Conservation (phyloP, 139 green algal species). For the Coelastrella sp. region DNA sequence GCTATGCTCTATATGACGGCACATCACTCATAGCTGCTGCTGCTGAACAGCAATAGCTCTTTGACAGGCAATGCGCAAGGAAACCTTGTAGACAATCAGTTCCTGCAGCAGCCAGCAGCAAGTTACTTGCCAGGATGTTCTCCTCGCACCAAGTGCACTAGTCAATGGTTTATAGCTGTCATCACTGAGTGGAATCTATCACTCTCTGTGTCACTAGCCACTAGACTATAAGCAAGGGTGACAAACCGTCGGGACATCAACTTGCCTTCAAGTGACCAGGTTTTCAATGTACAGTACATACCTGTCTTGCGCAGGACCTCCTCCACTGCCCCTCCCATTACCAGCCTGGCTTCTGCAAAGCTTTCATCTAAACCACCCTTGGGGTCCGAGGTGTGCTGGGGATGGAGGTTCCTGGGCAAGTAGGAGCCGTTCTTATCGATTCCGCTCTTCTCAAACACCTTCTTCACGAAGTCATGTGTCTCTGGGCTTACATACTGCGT, state of each 20-base stretch:
- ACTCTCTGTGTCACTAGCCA: no score
- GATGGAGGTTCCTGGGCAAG: constrained; percentile 35
- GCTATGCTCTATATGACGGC: no score
- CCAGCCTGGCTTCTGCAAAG: constrained; percentile 24
- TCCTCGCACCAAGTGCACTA: no score
- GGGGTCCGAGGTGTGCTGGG: neutral
- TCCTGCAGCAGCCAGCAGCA: no score
- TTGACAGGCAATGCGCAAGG: no score
- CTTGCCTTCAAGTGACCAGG: no score
- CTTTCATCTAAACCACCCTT: neutral
- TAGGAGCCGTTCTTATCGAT: constrained; percentile 39
- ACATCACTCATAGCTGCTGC: no score
- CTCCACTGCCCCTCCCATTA: constrained; percentile 23
- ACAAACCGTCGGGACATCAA: neutral
- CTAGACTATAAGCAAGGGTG: neutral
- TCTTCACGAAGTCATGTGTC: constrained; percentile 48
- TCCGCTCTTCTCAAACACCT: constrained; percentile 30
- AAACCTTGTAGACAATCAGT: no score
- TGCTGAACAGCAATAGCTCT: no score
- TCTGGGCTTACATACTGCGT: constrained; percentile 17
- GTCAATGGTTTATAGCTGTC: no score
- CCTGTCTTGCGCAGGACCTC: constrained; percentile 27
- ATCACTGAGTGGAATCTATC: no score
- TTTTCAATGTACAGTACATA: neutral
- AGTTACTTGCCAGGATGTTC: no score